Evolutionary conservation across 2,329 filamentous ascomycete species (phyloP), one percentile per base, ranked within the genome.

Genomic region (Ampelomyces quisqualis): DNA sequence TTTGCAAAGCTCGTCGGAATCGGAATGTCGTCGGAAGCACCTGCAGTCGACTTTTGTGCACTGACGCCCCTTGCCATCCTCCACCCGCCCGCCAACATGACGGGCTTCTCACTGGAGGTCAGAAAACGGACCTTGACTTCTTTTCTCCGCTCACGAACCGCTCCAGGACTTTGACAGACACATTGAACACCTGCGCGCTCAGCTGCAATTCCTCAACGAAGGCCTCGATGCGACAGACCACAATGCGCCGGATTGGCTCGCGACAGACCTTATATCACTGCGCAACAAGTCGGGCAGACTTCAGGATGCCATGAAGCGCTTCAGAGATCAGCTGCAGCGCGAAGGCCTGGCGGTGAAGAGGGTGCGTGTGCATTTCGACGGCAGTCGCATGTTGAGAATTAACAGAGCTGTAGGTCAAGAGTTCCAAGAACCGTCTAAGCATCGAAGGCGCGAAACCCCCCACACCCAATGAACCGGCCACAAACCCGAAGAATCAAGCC

Each of bases 171-270:
- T 67, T 43, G 62, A 67, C 40, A 48, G 34, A 39, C 63, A 65
- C 47, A 60, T 67, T 37, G 51, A 54, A 10, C 58, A 52, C 29
- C 47, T 67, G 2, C 61, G 55, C 40, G 47, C 55, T 21, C 58
- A 62, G 43, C 38, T 67, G 30, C 52, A 51, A 17, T 59, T 63
- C 45, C 50, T 67, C 32, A 58, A 57, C 35, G 48, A 58, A 40
- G 49, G 56, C 17, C 61, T 67, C 50, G 56, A 65, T 45, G 54
- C 53, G 22, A 65, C 61, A 26, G 62, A 67, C 41, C 56, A 62
- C 47, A 62, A 62, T 55, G 55, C 53, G 22, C 62, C 62, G 9
- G 62, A 65, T 38, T 66, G 62, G 62, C 51, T 65, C n/a, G 58
- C 62, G n/a, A 57, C 57, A 5, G 62, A 66, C 33, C 55, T 67